Conservation (phyloP, 2,329 filamentous ascomycete genomes). For the Trichoderma simmonsii region DNA sequence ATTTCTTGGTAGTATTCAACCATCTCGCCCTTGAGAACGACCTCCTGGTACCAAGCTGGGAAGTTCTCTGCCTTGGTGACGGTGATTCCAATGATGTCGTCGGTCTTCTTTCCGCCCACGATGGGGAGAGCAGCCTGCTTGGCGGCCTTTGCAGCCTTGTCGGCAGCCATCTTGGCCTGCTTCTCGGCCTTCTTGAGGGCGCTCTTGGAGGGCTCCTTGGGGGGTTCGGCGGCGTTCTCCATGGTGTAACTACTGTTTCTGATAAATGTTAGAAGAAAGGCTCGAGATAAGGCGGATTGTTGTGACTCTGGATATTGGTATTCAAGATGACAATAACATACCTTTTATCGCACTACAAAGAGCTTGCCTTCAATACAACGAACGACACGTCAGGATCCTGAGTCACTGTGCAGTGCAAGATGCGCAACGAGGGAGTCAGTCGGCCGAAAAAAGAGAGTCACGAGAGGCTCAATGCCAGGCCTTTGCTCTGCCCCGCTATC, state of each 20-base stretch:
- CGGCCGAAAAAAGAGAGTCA: slow-evolving; percentile 1
- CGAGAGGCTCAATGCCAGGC: slow-evolving; percentile 10
- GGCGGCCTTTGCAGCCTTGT: slow-evolving; percentile 60
- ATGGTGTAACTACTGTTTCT: slow-evolving; percentile 24
- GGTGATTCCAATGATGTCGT: slow-evolving; percentile 83
- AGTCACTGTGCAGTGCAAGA: background rate
- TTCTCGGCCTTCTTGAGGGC: slow-evolving; percentile 65
- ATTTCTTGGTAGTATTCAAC: slow-evolving; percentile 94
- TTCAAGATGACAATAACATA: background rate
- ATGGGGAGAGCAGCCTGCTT: slow-evolving; percentile 51
- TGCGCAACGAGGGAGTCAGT: slow-evolving; percentile 4
- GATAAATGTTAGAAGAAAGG: background rate
- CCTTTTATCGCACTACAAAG: background rate
- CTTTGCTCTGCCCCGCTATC: slow-evolving; percentile 22
- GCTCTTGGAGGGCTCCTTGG: slow-evolving; percentile 60
- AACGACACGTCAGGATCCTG: background rate
- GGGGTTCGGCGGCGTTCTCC: slow-evolving; percentile 37
- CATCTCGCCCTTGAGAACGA: slow-evolving; percentile 95
- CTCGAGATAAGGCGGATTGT: background rate
- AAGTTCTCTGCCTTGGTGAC: slow-evolving; percentile 83
- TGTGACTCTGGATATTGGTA: background rate
- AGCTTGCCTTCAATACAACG: background rate
- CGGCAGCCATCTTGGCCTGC: slow-evolving; percentile 57
- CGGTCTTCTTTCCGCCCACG: slow-evolving; percentile 57
- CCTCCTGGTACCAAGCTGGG: slow-evolving; percentile 94